Base-by-base conservation (phyloP, 768 basidiomycete genomes). In the Amanita inopinata region DNA sequence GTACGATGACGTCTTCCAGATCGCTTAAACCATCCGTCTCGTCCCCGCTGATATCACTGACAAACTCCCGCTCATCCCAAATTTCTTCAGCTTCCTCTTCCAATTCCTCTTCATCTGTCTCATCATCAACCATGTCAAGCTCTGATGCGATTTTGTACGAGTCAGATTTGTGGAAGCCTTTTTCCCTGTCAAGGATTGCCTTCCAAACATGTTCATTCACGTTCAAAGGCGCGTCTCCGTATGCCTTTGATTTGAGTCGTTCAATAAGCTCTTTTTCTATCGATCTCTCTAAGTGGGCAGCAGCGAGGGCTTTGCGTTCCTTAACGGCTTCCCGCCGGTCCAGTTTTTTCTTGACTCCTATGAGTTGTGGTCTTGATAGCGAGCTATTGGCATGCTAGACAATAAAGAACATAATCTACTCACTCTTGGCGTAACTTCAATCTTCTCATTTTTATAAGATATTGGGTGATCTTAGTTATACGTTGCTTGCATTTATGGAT, bases 401-500 rank as follows among this genome's bases (percentile, higher is more conserved):
- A 12, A 32, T 5, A 28, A 30, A 28, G 33, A 30, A 40, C 14
- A 8, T 30, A 23, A 33, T 3, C 46, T 18, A 66, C 85, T 53
- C 43, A 93, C 92, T 89, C 82, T 63, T 89, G 77, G 12, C 83
- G 79, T 44, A 93, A 69, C 51, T 86, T 86, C 48, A 94, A 63
- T 32, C 87, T 80, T 46, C 94, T 76, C 93, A 98, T 96, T 70
- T 96, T 93, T 61, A 98, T 97, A 50, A 99, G 77, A 57, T 97
- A 98, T 60, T 99, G 96, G 0, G 94, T 98, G 53, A 99, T 97
- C 69, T 98, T 99, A 8, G 96, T 99, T 22, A 97, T 74, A 33
- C 96, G 80, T 65, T 99, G 96, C 71, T 99, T 99, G 76, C 96
- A 98, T 66, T 97, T 98, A 69, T 97, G 96, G 41, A 92, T 85